A percentile compares a stretch with the other conserved stretches of the same genome.
Evolutionary conservation across 192 early-diverging fungal genomes (phyloP).

Genomic region (Gaertneriomyces semiglobifer): DNA sequence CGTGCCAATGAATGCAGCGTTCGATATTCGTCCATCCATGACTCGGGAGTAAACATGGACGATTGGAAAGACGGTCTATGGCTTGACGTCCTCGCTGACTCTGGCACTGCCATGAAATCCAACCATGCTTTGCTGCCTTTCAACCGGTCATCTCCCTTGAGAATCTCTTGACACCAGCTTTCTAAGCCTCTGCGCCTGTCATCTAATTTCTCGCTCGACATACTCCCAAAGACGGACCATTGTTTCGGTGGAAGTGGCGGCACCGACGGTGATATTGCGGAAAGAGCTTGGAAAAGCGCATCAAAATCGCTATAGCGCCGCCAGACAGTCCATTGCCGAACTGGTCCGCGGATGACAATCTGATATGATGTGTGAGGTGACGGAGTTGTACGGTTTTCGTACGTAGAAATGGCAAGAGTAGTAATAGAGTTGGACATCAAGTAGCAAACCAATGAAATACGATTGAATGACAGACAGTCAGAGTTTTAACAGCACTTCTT

Average conservation of each 20-base stretch:
- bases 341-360: constrained; percentile 70
- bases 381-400: constrained; percentile 46
- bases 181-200: constrained; percentile 60
- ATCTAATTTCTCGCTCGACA: constrained; percentile 62
- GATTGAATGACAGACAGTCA: too few species aligned
- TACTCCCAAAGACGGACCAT: constrained; percentile 50
- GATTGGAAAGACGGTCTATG: not conserved
- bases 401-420: constrained; percentile 57
- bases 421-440: constrained; percentile 56
- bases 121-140: constrained; percentile 66
- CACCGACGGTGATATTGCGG: constrained; percentile 57
- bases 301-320: constrained; percentile 69
- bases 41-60: too few species aligned
- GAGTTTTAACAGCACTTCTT: too few species aligned
- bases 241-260: constrained; percentile 68
- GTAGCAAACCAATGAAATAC: too few species aligned
- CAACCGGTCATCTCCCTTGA: constrained; percentile 74
- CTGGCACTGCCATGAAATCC: constrained; percentile 70
- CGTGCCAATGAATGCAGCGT: too few species aligned
- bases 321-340: constrained; percentile 84
- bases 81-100: constrained; percentile 10
- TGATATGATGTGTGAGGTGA: constrained; percentile 69
- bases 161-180: constrained; percentile 45
- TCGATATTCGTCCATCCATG: constrained; percentile 1
- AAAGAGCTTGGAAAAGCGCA: constrained; percentile 60